Base-by-base conservation (phyloP, 805 yeast species). In the Ogataea nitratoaversa region DNA sequence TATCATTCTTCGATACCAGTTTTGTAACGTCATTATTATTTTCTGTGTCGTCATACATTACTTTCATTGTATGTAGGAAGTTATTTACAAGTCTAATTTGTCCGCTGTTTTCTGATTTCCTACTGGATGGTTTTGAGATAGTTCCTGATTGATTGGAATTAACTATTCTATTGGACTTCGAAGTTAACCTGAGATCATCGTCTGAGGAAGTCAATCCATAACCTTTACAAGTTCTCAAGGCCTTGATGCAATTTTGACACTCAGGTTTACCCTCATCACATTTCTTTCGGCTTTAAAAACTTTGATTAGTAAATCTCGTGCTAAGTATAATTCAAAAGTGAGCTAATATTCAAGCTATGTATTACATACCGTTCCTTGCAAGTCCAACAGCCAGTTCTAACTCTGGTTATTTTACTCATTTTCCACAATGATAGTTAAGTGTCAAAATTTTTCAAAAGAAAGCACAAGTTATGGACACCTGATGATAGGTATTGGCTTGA, bases 181-280 rank as follows among this genome's bases (percentile, higher is more conserved):
- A n/a, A n/a, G n/a, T n/a, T n/a, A n/a, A n/a, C n/a, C n/a, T n/a
- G n/a, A n/a, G n/a, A n/a, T n/a, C n/a, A n/a, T n/a, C n/a, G n/a
- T n/a, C n/a, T n/a, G 35, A 19, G 8, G 19, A 18, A n/a, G 8
- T 16, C 8, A 25, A 19, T 9, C 11, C 22, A 32, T 32, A n/a
- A 14, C 35, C 19, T 19, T 33, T 33, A 46, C 77, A 72, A 1
- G 23, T 39, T 23, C 66, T 53, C 1, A 66, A 66, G 4, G 63
- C 56, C 23, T 59, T 60, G 4, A 51, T 13, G 42, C 77, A 72
- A 44, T 71, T 72, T 19, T 59, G 53, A 50, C 78, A 72, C 4
- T 32, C 34, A 1, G 78, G 78, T 38, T 65, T 69, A 1, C 55
- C 59, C 48, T 71, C 76, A 42, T 72, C 78, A 44, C 78, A 72